phyloP scores from a whole-genome alignment of 1,139 yeast genomes.

The Hanseniaspora uvarum region DNA sequence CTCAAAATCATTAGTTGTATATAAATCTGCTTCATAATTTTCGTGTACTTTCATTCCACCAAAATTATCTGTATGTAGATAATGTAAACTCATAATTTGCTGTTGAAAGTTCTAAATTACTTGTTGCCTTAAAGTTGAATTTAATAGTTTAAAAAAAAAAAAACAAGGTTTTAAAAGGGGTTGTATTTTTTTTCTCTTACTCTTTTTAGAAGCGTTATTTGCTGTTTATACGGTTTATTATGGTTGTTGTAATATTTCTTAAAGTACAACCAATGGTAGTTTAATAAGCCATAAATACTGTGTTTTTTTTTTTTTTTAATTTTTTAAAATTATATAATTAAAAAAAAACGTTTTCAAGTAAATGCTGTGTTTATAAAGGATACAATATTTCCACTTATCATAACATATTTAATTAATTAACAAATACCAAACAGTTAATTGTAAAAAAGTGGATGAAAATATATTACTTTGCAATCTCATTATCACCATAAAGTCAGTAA shows the following conservation, averaged over 20 bases:
- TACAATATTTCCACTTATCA: too few relatives aligned
- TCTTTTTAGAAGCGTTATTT: too few relatives aligned
- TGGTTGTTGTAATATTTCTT: too few relatives aligned
- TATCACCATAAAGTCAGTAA: neutral
- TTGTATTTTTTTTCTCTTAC: neutral
- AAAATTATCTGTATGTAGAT: conserved; percentile 8
- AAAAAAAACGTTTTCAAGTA: too few relatives aligned
- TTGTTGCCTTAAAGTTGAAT: neutral
- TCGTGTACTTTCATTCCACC: conserved; percentile 12
- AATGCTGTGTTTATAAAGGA: too few relatives aligned
- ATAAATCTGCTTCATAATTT: neutral
- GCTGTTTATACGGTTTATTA: too few relatives aligned
- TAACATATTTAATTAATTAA: too few relatives aligned
- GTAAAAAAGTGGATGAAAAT: neutral
- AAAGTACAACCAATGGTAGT: too few relatives aligned
- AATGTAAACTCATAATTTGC: conserved; percentile 12
- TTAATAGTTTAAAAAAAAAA: neutral
- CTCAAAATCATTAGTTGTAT: neutral
- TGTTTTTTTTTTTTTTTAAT: too few relatives aligned
- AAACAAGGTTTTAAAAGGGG: neutral
- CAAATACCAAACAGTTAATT: neutral
- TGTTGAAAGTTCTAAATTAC: neutral
- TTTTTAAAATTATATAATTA: too few relatives aligned
- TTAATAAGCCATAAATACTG: too few relatives aligned
- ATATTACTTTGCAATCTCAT: neutral